phyloP scores from a whole-genome alignment of 257 asterid species.

The Knoxia roxburghii region DNA sequence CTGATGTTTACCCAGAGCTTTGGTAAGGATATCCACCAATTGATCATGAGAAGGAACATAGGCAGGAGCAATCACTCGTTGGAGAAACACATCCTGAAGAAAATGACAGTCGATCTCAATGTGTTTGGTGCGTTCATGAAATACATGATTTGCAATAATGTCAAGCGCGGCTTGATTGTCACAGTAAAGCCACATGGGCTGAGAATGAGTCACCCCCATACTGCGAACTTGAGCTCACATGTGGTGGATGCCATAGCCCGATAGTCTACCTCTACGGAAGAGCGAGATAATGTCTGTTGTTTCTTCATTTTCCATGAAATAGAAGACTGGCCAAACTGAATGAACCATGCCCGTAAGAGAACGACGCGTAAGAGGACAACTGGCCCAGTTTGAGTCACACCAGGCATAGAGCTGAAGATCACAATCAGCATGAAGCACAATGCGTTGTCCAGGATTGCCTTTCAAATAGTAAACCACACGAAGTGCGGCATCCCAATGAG shows the following conservation, averaged over 20 bases:
- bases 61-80: too few relatives aligned
- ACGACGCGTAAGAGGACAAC: neutral
- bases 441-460: neutral
- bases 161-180: neutral
- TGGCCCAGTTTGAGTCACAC: neutral
- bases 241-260: neutral
- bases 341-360: neutral
- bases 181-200: neutral
- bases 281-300: neutral
- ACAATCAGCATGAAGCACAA: neutral
- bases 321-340: neutral
- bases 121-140: constrained; percentile 2
- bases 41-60: too few relatives aligned
- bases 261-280: neutral
- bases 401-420: neutral
- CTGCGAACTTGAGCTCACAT: neutral
- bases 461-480: neutral
- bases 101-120: constrained; percentile 1
- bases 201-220: too few relatives aligned
- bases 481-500: neutral
- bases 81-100: too few relatives aligned
- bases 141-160: neutral
- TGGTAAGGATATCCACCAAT: too few relatives aligned
- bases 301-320: too few relatives aligned
- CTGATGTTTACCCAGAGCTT: too few relatives aligned